phyloP scores from a whole-genome alignment of 805 yeast species.

The Metschnikowia cerradonensis region DNA sequence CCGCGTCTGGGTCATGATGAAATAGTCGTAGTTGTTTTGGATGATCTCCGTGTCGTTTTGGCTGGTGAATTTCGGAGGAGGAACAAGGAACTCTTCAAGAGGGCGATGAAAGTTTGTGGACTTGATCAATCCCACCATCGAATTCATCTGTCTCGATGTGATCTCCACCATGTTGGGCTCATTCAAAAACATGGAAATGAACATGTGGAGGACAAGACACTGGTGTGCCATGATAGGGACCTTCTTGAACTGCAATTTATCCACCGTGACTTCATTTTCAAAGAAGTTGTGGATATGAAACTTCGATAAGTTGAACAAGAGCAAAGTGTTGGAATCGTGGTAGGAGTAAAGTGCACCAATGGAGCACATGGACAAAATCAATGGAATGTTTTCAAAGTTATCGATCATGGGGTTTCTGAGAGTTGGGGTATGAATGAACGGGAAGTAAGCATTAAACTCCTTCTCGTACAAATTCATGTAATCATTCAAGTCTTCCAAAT shows the following conservation, averaged over 20 bases:
- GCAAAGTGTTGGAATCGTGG: conserved; percentile 71
- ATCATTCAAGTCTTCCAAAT: conserved; percentile 68
- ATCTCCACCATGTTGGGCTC: conserved; percentile 48
- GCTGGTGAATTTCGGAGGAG: conserved; percentile 20
- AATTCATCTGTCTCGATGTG: conserved; percentile 49
- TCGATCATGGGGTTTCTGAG: conserved; percentile 37
- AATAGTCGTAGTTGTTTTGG: conserved; percentile 46
- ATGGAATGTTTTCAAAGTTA: conserved; percentile 52
- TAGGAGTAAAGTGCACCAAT: conserved; percentile 86
- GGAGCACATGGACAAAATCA: conserved; percentile 76
- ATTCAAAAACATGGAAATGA: conserved; percentile 53
- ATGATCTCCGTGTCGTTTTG: conserved; percentile 24
- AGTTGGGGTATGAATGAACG: conserved; percentile 75
- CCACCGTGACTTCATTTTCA: conserved; percentile 47
- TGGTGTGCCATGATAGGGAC: conserved; percentile 56
- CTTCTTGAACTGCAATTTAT: conserved; percentile 47
- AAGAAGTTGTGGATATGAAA: conserved; percentile 62
- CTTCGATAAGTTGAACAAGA: conserved; percentile 64
- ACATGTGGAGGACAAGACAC: conserved; percentile 52
- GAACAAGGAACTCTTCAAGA: conserved; percentile 30
- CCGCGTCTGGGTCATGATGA: conserved; percentile 51
- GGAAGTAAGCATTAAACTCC: conserved; percentile 78
- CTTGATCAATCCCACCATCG: conserved; percentile 51
- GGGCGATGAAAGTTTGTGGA: conserved; percentile 52
- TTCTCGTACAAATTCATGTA: conserved; percentile 70